These are phyloP conservation scores for Candida montana DNA, from an alignment of 805 yeast species.

Conservation along the genomic window DNA sequence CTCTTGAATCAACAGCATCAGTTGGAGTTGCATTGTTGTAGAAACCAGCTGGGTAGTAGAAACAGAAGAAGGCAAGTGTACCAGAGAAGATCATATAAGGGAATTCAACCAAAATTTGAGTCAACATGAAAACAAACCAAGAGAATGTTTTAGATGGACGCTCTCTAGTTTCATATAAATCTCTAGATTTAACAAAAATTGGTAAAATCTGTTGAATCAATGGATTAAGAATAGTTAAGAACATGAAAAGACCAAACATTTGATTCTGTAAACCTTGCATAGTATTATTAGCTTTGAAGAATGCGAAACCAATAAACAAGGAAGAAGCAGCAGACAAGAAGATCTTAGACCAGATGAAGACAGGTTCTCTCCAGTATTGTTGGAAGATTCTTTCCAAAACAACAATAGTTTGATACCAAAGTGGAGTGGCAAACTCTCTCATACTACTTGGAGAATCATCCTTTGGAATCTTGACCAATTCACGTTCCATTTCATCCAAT, in stretches of 20 bases:
- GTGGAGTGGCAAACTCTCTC: conserved; percentile 40
- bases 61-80: conserved; percentile 53
- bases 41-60: conserved; percentile 72
- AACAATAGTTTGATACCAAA: conserved; percentile 34
- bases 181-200: conserved; percentile 53
- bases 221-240: conserved; percentile 49
- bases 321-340: conserved; percentile 49
- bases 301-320: conserved; percentile 70
- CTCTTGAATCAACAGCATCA: conserved; percentile 38
- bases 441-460: conserved; percentile 28
- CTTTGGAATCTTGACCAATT: conserved; percentile 37
- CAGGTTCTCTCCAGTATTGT: conserved; percentile 66
- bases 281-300: conserved; percentile 61
- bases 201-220: conserved; percentile 61
- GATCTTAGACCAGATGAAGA: conserved; percentile 55
- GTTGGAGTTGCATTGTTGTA: conserved; percentile 47
- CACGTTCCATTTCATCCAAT: conserved; percentile 59
- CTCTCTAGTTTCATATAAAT: conserved; percentile 67
- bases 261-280: conserved; percentile 76
- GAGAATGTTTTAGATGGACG: conserved; percentile 67
- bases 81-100: conserved; percentile 62
- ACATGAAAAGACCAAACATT: conserved; percentile 74
- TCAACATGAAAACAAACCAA: conserved; percentile 57
- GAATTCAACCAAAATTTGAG: conserved; percentile 60
- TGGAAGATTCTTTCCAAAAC: conserved; percentile 53